phyloP scores from a whole-genome alignment of 78 protist species.

The Cavenderia fasciculata region DNA sequence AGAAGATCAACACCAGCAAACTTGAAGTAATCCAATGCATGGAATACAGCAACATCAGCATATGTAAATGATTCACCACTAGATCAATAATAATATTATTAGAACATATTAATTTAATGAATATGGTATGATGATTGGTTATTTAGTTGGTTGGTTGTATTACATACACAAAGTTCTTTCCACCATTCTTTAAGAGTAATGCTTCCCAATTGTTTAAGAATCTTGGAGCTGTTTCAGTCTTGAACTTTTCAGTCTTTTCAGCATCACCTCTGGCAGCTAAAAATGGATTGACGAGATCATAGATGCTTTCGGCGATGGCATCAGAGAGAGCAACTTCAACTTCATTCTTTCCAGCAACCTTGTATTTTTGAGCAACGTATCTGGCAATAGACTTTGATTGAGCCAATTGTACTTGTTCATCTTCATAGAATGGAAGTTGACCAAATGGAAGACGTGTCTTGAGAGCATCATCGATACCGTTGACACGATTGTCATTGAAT shows the following conservation, averaged over 20 bases:
- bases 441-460: neutral
- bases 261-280: too few species aligned
- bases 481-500: neutral
- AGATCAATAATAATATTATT: too few species aligned
- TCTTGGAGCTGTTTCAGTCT: neutral
- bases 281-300: too few species aligned
- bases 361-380: too few species aligned
- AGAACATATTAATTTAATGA: too few species aligned
- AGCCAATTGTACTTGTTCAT: neutral
- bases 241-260: too few species aligned
- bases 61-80: neutral
- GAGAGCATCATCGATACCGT: neutral
- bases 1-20: neutral
- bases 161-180: neutral
- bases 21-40: neutral
- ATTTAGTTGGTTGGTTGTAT: too few species aligned
- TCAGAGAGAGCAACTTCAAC: too few species aligned
- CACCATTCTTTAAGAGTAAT: neutral
- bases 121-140: too few species aligned
- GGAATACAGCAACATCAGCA: slow-evolving; percentile 1
- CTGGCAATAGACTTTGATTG: neutral
- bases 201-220: neutral
- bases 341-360: too few species aligned
- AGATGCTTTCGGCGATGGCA: too few species aligned
- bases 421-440: slow-evolving; percentile 13